Evolutionary conservation across 2,329 filamentous ascomycete species (phyloP).

Genomic region (Colletotrichum liaoningense): DNA sequence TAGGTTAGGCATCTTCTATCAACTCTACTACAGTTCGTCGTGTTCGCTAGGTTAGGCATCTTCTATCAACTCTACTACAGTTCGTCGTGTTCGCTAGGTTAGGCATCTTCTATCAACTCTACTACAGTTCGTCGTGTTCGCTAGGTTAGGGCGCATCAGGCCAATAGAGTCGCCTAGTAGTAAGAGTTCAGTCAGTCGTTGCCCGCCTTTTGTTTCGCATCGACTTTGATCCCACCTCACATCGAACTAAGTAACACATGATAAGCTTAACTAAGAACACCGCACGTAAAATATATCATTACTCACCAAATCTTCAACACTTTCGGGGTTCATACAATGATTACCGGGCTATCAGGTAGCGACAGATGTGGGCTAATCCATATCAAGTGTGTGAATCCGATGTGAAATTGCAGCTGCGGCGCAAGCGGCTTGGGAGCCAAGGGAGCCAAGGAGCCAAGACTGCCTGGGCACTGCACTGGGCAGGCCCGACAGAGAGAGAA

Average conservation of each 20-base stretch:
- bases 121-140: no score
- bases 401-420: background rate
- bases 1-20: no score
- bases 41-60: no score
- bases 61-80: no score
- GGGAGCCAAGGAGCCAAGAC: background rate
- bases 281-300: background rate
- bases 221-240: background rate
- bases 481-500: background rate
- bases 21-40: no score
- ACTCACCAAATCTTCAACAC: no score
- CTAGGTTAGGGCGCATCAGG: background rate
- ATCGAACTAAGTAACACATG: background rate
- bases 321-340: no score
- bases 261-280: background rate
- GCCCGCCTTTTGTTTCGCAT: background rate
- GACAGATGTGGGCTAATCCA: background rate
- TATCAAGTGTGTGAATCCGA: background rate
- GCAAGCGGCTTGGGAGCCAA: background rate
- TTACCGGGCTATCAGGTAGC: background rate
- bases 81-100: no score
- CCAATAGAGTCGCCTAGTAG: background rate
- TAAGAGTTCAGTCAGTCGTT: background rate
- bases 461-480: background rate
- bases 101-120: no score